phyloP scores from a whole-genome alignment of 1,284 basidiomycete genomes.

The Apiotrichum sp. region DNA sequence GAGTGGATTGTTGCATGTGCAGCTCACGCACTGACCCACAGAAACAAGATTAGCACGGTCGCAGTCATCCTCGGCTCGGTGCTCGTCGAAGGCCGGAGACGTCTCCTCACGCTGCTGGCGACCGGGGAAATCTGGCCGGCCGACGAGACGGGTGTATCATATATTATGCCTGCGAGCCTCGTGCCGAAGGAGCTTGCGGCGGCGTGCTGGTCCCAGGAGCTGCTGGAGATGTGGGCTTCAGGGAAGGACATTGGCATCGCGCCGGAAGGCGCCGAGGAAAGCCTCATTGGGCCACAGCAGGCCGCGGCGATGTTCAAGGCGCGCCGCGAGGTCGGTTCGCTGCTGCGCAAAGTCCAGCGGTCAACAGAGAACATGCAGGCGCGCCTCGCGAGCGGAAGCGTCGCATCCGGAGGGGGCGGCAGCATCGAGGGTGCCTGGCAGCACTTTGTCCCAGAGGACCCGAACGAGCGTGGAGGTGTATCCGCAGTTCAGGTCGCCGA shows the following conservation, averaged over 20 bases:
- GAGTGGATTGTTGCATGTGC: slow-evolving; percentile 5
- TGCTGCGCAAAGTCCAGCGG: slow-evolving; percentile 31
- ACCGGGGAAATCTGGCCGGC: slow-evolving; percentile 41
- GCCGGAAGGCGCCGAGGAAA: not conserved
- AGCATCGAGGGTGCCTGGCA: slow-evolving; percentile 35
- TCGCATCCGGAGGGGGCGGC: slow-evolving; percentile 17
- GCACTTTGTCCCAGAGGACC: slow-evolving; percentile 15
- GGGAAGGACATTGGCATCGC: slow-evolving; percentile 16
- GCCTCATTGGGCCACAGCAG: slow-evolving; percentile 3
- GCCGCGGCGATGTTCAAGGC: slow-evolving; percentile 25
- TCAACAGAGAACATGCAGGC: slow-evolving; percentile 38
- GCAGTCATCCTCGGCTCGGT: slow-evolving; percentile 37
- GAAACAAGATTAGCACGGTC: slow-evolving; percentile 11
- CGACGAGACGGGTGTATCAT: slow-evolving; percentile 40
- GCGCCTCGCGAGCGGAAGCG: slow-evolving; percentile 17
- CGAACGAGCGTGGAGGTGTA: slow-evolving; percentile 18
- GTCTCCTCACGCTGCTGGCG: slow-evolving; percentile 31
- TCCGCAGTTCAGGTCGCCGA: slow-evolving; percentile 32
- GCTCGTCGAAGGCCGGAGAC: slow-evolving; percentile 20
- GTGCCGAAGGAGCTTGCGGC: slow-evolving; percentile 18
- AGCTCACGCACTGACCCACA: too few relatives aligned
- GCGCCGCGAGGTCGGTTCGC: slow-evolving; percentile 30
- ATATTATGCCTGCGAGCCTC: slow-evolving; percentile 37
- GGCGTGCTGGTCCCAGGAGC: slow-evolving; percentile 26
- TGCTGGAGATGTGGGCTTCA: slow-evolving; percentile 21